Evolutionary conservation across 202 grass and related monocot genomes (phyloP).

Genomic region (Alloteropsis angusta): DNA sequence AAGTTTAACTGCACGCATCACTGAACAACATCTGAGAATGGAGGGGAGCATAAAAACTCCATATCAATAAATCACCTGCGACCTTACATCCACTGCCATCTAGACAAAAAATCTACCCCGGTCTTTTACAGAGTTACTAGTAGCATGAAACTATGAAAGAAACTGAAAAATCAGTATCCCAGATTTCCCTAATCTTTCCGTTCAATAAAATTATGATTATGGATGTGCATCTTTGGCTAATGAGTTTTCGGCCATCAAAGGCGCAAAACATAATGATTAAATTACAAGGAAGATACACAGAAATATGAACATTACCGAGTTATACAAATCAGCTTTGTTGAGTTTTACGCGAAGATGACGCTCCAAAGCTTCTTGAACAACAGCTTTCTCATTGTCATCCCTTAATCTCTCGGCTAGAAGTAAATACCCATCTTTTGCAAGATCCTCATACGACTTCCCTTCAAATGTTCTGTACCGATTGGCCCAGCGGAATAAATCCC

Average conservation of each 20-base stretch:
- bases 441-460: slow-evolving; percentile 68
- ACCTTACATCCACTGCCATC: not conserved
- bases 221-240: too few species aligned
- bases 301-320: slow-evolving; percentile 35
- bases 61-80: not conserved
- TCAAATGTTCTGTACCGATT: slow-evolving; percentile 62
- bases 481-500: slow-evolving; percentile 95
- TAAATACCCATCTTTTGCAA: slow-evolving; percentile 92
- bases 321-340: slow-evolving; percentile 55
- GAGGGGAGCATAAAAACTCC: not conserved
- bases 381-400: slow-evolving; percentile 73
- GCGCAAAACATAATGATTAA: not conserved
- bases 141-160: not conserved
- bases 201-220: slow-evolving; percentile 10
- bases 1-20: not conserved
- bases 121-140: not conserved
- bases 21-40: not conserved
- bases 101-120: not conserved
- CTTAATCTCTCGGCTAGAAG: slow-evolving; percentile 92
- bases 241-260: not conserved
- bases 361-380: slow-evolving; percentile 75
- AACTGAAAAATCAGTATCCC: not conserved
- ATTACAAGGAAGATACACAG: not conserved
- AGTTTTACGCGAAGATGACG: slow-evolving; percentile 48
- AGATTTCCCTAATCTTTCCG: not conserved